Conservation (phyloP, 192 early-diverging fungal genomes). For the Rhizophagus clarus region DNA sequence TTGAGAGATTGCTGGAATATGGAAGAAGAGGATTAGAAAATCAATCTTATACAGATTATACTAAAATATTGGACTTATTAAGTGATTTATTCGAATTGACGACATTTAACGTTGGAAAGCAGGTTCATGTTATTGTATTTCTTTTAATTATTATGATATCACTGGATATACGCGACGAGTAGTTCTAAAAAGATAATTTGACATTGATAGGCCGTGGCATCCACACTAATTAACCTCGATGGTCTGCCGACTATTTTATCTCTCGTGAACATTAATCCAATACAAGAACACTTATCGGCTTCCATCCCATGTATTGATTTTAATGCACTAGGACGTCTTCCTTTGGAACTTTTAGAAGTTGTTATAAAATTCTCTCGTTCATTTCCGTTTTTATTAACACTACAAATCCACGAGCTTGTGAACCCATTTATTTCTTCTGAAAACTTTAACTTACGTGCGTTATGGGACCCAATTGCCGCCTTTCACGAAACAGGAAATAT, state of each 20-base stretch:
- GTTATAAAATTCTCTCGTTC: conserved; percentile 30
- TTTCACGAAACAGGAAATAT: conserved; percentile 31
- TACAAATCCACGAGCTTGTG: conserved; percentile 19
- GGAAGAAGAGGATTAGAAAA: conserved; percentile 2
- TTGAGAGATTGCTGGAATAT: conserved; percentile 30
- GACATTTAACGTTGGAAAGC: conserved; percentile 33
- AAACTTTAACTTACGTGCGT: conserved; percentile 24
- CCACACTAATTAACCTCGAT: conserved; percentile 34
- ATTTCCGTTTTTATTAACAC: conserved; percentile 14
- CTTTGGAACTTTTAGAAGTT: conserved; percentile 34
- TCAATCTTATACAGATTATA: neutral
- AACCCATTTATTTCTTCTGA: conserved; percentile 6
- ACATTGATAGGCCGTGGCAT: conserved; percentile 33
- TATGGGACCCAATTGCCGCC: conserved; percentile 28
- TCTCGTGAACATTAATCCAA: conserved; percentile 1
- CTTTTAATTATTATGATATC: neutral
- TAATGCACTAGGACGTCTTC: conserved; percentile 1
- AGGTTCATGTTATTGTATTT: conserved; percentile 18
- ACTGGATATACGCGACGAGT: neutral
- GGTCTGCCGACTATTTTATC: conserved; percentile 30
- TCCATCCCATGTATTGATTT: neutral
- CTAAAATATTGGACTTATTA: conserved; percentile 15
- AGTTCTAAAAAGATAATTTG: neutral
- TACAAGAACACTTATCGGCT: neutral
- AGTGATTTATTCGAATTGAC: conserved; percentile 28